phyloP scores from a whole-genome alignment of 73 alveolate genomes.

The Paramecium primaurelia region DNA sequence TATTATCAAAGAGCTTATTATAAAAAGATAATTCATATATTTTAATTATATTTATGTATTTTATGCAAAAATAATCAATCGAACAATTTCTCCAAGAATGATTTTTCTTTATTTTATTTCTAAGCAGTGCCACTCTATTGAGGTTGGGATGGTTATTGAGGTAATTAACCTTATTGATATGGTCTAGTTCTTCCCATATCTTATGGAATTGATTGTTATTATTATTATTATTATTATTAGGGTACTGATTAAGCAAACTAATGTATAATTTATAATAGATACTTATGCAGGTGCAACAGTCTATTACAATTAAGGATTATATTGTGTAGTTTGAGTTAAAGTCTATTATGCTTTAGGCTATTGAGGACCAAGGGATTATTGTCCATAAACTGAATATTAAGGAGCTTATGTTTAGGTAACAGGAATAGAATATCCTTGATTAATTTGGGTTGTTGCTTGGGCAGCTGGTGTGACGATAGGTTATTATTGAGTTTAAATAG shows the following conservation, averaged over 20 bases:
- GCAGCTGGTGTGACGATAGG: background rate
- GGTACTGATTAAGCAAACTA: background rate
- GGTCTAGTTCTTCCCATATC: constrained; percentile 23
- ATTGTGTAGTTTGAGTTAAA: background rate
- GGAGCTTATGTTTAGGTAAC: background rate
- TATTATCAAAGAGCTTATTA: background rate
- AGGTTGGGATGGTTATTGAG: background rate
- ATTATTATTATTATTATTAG: background rate
- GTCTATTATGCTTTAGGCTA: background rate
- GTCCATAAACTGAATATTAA: background rate
- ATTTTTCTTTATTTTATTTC: constrained; percentile 30
- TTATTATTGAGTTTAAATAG: background rate
- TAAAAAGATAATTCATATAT: background rate
- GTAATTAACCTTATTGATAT: background rate
- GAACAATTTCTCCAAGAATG: constrained; percentile 48
- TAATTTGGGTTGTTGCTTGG: background rate
- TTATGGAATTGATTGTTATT: background rate
- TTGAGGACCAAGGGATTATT: background rate
- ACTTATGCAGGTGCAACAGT: background rate
- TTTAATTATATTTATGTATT: background rate
- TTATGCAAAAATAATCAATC: constrained; percentile 29
- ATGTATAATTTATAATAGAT: background rate
- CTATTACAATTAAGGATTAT: background rate
- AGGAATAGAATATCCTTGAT: background rate
- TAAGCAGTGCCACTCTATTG: background rate